Evolutionary conservation across 805 yeast genomes (phyloP).

Genomic region (Yueomyces sinensis): DNA sequence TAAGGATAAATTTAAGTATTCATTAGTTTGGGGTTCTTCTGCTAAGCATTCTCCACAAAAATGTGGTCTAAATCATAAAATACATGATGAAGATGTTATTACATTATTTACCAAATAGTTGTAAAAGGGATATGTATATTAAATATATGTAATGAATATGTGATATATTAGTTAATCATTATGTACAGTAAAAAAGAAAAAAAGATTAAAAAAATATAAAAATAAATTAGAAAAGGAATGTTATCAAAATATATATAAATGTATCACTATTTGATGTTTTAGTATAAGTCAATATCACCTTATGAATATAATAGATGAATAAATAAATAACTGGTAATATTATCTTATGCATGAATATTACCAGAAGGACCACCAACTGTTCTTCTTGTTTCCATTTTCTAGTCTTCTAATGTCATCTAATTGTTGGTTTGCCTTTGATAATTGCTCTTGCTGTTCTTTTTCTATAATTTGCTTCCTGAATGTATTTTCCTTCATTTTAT

Average conservation of each 20-base stretch:
- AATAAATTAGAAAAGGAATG: too few relatives aligned
- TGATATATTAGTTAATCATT: too few relatives aligned
- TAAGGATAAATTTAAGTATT: conserved; percentile 84
- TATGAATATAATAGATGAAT: too few relatives aligned
- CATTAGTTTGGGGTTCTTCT: conserved; percentile 92
- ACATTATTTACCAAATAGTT: conserved; percentile 70
- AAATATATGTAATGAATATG: too few relatives aligned
- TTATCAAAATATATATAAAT: too few relatives aligned
- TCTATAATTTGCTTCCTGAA: conserved; percentile 31
- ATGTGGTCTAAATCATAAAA: conserved; percentile 75
- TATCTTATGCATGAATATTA: too few relatives aligned
- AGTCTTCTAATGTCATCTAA: conserved; percentile 28
- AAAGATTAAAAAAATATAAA: too few relatives aligned
- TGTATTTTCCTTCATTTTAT: conserved; percentile 19
- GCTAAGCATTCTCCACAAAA: conserved; percentile 95
- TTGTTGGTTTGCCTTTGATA: conserved; percentile 23
- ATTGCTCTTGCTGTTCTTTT: conserved; percentile 19
- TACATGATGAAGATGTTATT: conserved; percentile 90
- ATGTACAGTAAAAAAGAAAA: too few relatives aligned
- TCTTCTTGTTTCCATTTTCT: conserved; percentile 15
- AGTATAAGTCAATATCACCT: too few relatives aligned
- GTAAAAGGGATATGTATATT: not conserved
- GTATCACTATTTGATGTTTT: too few relatives aligned
- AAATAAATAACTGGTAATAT: too few relatives aligned
- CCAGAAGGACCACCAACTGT: conserved; percentile 24